Conservation (phyloP, 2,329 filamentous ascomycete species). For the Sporothrix brasiliensis region DNA sequence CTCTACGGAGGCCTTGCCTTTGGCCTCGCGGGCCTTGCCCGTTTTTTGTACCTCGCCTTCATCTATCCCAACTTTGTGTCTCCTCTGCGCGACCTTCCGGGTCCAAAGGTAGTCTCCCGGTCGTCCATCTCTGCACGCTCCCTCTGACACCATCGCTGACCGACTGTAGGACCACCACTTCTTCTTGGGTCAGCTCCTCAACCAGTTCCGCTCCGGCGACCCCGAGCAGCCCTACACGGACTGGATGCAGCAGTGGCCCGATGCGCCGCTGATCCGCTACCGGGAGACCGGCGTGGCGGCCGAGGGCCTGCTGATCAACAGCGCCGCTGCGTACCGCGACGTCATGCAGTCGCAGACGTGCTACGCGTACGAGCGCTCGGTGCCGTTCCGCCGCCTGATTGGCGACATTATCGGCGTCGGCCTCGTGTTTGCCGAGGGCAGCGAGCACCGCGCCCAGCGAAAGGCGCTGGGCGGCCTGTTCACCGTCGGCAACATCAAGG, state of each 20-base stretch:
- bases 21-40: not conserved
- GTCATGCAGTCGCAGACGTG: conserved; percentile 45
- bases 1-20: conserved; percentile 12
- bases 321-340: conserved; percentile 43
- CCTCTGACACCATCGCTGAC: no score
- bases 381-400: conserved; percentile 42
- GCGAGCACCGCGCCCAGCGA: conserved; percentile 43
- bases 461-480: conserved; percentile 44
- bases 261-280: conserved; percentile 46
- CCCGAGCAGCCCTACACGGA: conserved; percentile 32
- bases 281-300: conserved; percentile 41
- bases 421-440: conserved; percentile 46
- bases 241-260: conserved; percentile 32
- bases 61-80: conserved; percentile 25
- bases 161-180: conserved; percentile 31
- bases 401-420: conserved; percentile 45
- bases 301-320: conserved; percentile 48
- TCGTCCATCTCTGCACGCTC: not conserved
- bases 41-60: not conserved
- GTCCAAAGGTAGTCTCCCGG: conserved; percentile 5
- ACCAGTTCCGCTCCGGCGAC: conserved; percentile 28
- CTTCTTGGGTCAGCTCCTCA: conserved; percentile 31
- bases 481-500: conserved; percentile 44
- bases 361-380: conserved; percentile 47
- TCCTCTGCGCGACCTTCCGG: conserved; percentile 27